Evolutionary conservation across 176 grass and related monocot species (phyloP).

Genomic region (Zoysia japonica): DNA sequence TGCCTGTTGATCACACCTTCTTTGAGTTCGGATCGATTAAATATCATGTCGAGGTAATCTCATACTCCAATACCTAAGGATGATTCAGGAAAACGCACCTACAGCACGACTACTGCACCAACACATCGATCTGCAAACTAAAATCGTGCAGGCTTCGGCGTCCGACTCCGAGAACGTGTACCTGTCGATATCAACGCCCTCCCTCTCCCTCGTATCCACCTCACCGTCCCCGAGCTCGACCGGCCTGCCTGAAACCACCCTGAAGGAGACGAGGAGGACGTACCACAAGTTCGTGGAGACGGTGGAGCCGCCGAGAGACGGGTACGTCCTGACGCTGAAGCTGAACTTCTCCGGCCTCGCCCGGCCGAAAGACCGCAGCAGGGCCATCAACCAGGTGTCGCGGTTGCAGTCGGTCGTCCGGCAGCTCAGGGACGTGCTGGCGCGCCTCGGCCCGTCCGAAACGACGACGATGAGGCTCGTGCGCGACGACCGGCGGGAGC

Average conservation of each 20-base stretch:
- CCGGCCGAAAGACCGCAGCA: conserved; percentile 52
- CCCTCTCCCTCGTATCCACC: conserved; percentile 42
- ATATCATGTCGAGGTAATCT: conserved; percentile 70
- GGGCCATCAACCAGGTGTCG: conserved; percentile 62
- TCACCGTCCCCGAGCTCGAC: conserved; percentile 37
- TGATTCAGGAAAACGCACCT: not conserved
- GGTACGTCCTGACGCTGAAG: conserved; percentile 69
- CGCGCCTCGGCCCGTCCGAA: conserved; percentile 48
- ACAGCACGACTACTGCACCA: conserved; percentile 5
- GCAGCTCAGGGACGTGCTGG: conserved; percentile 68
- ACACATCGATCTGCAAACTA: not conserved
- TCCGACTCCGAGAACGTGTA: conserved; percentile 61
- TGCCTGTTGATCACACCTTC: conserved; percentile 77
- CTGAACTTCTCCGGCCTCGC: conserved; percentile 71
- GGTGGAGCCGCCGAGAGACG: conserved; percentile 63
- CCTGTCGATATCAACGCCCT: conserved; percentile 77
- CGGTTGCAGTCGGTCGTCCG: conserved; percentile 62
- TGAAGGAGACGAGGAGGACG: conserved; percentile 61
- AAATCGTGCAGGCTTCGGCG: conserved; percentile 52
- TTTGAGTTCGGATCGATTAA: conserved; percentile 75
- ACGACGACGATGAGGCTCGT: conserved; percentile 69
- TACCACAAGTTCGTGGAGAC: conserved; percentile 56
- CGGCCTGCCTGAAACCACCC: conserved; percentile 51
- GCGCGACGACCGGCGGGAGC: conserved; percentile 61
- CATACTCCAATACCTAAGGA: not conserved